Base-by-base conservation (phyloP, 345 rosid species). In the Pugionium dolabratum region DNA sequence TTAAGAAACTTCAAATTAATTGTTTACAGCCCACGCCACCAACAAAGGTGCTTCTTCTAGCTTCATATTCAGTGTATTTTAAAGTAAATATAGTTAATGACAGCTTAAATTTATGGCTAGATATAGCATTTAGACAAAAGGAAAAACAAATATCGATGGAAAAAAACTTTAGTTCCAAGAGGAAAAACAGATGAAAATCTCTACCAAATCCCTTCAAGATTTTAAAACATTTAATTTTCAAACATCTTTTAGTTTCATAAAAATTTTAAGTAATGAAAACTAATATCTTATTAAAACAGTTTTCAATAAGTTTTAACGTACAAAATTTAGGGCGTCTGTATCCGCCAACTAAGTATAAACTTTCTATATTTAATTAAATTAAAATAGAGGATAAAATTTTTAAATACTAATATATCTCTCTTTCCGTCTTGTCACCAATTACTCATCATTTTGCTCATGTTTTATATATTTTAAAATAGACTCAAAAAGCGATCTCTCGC, bases 381-480 rank as follows among this genome's bases (percentile, higher is more conserved):
- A 18, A 18, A 18, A 18, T 18, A 18, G 18, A 18, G 0, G 18
- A 18, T 18, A 18, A 47, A 10, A 31, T 4, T 28, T 7, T 60
- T 61, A 7, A 42, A 26, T 5, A 32, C 27, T 28, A 52, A 31
- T 42, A 45, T 47, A 67, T n/a, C 7, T 18, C 1, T 61, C 64
- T 73, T 66, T 66, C 58, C 67, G 67, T 66, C 11, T 64, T 62
- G 6, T 45, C 2, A 7, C 53, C 11, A 59, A 50, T 50, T 66
- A 36, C 45, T 74, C 64, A 74, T 74, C 69, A 55, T 67, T 74
- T 67, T 47, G 49, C 60, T 74, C 54, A 54, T 67, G 77, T 41
- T 54, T 46, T 41, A 18, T 18, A 18, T 18, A 18, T 18, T 0
- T 34, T 40, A 0, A 33, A 41, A 37, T 52, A 27, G 59, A 27